Evolutionary conservation across 768 basidiomycete species (phyloP).

Genomic region (Tulasnella sp.): DNA sequence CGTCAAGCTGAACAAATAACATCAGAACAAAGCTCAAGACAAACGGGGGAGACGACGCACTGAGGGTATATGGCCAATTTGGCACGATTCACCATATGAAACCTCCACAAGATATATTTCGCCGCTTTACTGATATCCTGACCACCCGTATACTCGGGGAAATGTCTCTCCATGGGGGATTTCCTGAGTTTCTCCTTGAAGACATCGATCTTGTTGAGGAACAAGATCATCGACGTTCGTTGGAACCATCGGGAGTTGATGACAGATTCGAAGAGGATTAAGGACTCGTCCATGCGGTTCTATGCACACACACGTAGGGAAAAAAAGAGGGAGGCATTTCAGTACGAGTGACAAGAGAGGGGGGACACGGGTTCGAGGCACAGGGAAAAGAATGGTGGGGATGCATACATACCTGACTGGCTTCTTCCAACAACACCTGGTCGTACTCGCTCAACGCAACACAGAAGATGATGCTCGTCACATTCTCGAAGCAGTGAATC

Average conservation of each 20-base stretch:
- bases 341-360: not conserved
- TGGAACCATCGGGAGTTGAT: conserved; percentile 40
- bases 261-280: conserved; percentile 36
- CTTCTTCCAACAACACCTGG: conserved; percentile 39
- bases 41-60: conserved; percentile 16
- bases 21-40: not conserved
- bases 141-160: conserved; percentile 37
- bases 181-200: conserved; percentile 39
- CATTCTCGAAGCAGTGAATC: conserved; percentile 38
- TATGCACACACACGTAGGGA: conserved; percentile 16
- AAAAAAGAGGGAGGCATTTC: not conserved
- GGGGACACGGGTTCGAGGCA: not conserved
- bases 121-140: conserved; percentile 78
- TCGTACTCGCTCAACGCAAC: conserved; percentile 41
- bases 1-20: conserved; percentile 25
- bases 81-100: conserved; percentile 84
- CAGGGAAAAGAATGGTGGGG: not conserved
- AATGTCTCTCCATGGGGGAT: conserved; percentile 35
- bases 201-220: conserved; percentile 33
- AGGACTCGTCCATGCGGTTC: conserved; percentile 39
- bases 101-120: conserved; percentile 89
- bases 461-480: conserved; percentile 41
- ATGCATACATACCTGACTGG: conserved; percentile 28
- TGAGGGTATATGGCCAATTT: conserved; percentile 63
- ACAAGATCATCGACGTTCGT: conserved; percentile 35